Conservation (phyloP, 2,329 filamentous ascomycete species). For the Penicillium sp. region DNA sequence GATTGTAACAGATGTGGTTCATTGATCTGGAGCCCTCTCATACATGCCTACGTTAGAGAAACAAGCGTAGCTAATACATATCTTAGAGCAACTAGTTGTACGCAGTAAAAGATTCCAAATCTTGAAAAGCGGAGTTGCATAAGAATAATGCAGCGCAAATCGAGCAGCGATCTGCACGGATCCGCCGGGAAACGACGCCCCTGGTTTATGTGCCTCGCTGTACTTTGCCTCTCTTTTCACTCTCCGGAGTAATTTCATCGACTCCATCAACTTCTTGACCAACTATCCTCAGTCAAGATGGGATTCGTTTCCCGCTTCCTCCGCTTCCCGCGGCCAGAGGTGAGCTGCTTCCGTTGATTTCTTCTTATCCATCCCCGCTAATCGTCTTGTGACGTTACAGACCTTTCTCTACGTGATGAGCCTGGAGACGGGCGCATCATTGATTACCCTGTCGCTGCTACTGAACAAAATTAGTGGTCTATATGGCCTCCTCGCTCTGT, state of each 20-base stretch:
- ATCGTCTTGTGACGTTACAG: constrained; percentile 45
- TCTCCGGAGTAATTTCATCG: constrained; percentile 1
- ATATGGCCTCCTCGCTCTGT: constrained; percentile 80
- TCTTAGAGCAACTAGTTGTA: no score
- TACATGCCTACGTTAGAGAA: neutral
- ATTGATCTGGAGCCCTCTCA: no score
- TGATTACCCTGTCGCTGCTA: constrained; percentile 75
- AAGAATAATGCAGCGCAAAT: neutral
- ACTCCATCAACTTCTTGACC: constrained; percentile 6
- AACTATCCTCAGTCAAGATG: constrained; percentile 25
- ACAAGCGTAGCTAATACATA: neutral
- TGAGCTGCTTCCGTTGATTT: constrained; percentile 6
- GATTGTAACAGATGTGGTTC: no score
- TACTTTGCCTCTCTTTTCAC: constrained; percentile 11
- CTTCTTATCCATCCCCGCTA: constrained; percentile 12
- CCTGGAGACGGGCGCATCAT: constrained; percentile 76
- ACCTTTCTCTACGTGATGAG: constrained; percentile 80
- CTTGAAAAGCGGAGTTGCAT: neutral
- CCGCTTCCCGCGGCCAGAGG: constrained; percentile 49
- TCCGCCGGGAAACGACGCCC: constrained; percentile 20
- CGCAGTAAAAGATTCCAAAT: neutral
- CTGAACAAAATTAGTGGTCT: constrained; percentile 91
- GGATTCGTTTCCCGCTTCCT: constrained; percentile 41
- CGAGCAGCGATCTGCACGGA: constrained; percentile 22
- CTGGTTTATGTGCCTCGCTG: constrained; percentile 16